phyloP scores from a whole-genome alignment of 2,329 filamentous ascomycete genomes.

The Myotisia sp. region DNA sequence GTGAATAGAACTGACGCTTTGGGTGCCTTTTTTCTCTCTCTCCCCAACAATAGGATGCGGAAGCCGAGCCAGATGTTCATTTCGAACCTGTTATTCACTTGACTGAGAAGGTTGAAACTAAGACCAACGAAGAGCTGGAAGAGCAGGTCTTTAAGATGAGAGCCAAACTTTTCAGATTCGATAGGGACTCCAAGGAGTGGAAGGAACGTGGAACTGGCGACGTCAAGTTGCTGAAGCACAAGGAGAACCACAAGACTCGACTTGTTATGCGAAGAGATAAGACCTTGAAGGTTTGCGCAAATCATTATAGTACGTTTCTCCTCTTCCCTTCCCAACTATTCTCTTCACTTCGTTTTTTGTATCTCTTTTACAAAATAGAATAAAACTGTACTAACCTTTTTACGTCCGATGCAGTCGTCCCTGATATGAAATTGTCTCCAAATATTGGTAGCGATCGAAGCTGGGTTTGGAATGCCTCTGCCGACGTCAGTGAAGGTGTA shows the following conservation, averaged over 20 bases:
- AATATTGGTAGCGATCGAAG: constrained; percentile 96
- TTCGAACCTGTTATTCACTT: constrained; percentile 94
- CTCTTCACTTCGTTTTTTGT: neutral
- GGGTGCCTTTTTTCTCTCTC: neutral
- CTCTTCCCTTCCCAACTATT: too few species aligned
- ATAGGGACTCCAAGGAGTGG: constrained; percentile 85
- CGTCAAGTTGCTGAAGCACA: constrained; percentile 92
- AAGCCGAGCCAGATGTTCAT: constrained; percentile 83
- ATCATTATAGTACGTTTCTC: constrained; percentile 77
- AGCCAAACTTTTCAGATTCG: constrained; percentile 98
- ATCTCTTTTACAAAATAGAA: neutral
- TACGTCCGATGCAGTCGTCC: constrained; percentile 56
- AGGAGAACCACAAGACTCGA: constrained; percentile 94
- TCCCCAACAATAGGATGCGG: constrained; percentile 43
- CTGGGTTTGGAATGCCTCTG: constrained; percentile 98
- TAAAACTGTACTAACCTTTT: too few species aligned
- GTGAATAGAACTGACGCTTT: too few species aligned
- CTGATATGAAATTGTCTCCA: constrained; percentile 96
- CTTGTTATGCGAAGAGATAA: constrained; percentile 98
- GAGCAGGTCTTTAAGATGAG: constrained; percentile 99
- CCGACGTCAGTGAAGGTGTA: constrained; percentile 96
- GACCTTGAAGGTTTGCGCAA: constrained; percentile 99
- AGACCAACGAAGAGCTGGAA: constrained; percentile 97
- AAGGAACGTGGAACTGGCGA: constrained; percentile 98
- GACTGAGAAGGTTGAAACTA: constrained; percentile 90